A percentile compares a stretch with the other conserved stretches of the same genome.
Conservation (phyloP, 805 yeast species). For the Danielozyma ontarioensis region DNA sequence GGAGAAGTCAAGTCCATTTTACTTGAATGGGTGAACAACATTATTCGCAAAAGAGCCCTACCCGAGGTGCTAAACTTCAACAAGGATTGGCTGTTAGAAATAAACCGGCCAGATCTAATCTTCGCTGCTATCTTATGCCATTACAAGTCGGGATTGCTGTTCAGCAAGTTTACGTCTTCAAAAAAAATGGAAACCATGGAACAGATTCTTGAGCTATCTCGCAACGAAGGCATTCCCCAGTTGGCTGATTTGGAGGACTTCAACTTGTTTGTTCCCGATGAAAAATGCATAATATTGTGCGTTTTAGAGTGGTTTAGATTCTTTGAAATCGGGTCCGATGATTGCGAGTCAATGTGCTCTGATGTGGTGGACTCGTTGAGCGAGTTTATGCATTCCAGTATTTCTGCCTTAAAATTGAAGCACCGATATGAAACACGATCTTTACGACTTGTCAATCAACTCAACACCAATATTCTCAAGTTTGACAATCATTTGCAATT, state of each 20-base stretch:
- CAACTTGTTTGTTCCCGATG: conserved; percentile 48
- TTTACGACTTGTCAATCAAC: conserved; percentile 22
- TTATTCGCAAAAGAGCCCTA: conserved; percentile 14
- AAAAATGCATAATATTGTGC: conserved; percentile 53
- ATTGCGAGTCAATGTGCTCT: too few species aligned
- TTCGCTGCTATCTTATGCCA: conserved; percentile 31
- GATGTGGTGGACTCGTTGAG: not conserved
- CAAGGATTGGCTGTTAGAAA: conserved; percentile 48
- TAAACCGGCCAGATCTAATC: conserved; percentile 45
- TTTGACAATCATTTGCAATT: conserved; percentile 2
- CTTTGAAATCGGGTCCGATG: conserved; percentile 16
- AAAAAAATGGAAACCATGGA: conserved; percentile 9
- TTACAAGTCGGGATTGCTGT: conserved; percentile 13
- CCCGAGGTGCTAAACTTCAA: conserved; percentile 43
- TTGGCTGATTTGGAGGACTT: conserved; percentile 55
- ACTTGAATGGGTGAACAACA: conserved; percentile 49
- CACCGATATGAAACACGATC: conserved; percentile 28
- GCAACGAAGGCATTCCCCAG: conserved; percentile 44
- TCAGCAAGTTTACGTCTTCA: conserved; percentile 23
- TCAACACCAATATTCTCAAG: conserved; percentile 8
- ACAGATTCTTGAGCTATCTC: conserved; percentile 38
- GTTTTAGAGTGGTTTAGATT: conserved; percentile 53
- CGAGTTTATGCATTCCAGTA: conserved; percentile 4
- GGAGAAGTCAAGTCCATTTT: conserved; percentile 26
- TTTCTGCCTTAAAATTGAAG: conserved; percentile 14